These are phyloP conservation scores for Dimargaris verticillata DNA, from an alignment of 192 early-diverging fungal genomes.

Conservation along the genomic window DNA sequence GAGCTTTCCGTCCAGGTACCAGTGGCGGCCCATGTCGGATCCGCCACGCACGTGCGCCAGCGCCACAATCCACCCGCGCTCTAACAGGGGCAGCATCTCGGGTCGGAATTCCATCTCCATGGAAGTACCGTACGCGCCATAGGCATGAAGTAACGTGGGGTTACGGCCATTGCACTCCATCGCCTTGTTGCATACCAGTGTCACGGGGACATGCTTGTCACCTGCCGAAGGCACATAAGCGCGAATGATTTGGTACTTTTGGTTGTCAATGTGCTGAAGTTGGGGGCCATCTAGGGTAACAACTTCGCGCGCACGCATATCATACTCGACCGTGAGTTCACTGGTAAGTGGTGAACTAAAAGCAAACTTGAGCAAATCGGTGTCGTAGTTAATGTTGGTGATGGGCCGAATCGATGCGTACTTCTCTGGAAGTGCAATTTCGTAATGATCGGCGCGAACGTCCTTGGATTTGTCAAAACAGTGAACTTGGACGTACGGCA, in stretches of 20 bases:
- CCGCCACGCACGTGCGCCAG: slow-evolving; percentile 74
- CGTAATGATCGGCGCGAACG: not conserved
- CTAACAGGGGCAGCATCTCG: slow-evolving; percentile 56
- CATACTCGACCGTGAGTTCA: slow-evolving; percentile 49
- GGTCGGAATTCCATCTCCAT: slow-evolving; percentile 61
- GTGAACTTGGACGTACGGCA: slow-evolving; percentile 9
- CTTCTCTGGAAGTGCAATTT: slow-evolving; percentile 29
- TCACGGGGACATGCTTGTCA: slow-evolving; percentile 38
- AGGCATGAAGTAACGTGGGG: slow-evolving; percentile 46
- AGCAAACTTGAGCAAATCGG: slow-evolving; percentile 38
- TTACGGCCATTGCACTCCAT: slow-evolving; percentile 18
- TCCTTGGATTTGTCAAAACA: not conserved
- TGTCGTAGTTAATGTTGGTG: slow-evolving; percentile 17
- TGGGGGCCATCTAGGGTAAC: not conserved
- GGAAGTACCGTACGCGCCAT: slow-evolving; percentile 67
- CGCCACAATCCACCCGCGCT: slow-evolving; percentile 65
- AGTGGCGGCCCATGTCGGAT: slow-evolving; percentile 52
- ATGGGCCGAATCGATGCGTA: slow-evolving; percentile 12
- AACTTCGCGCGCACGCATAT: slow-evolving; percentile 26
- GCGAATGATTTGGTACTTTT: slow-evolving; percentile 16
- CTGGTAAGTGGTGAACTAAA: slow-evolving; percentile 45
- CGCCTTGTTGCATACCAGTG: slow-evolving; percentile 37
- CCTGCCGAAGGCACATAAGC: slow-evolving; percentile 20
- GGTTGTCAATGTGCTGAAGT: slow-evolving; percentile 9
- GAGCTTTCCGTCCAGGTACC: slow-evolving; percentile 64